A percentile compares a stretch with the other conserved stretches of the same genome.
Conservation (phyloP, 768 basidiomycete genomes). For the Aureoboletus auriporus region DNA sequence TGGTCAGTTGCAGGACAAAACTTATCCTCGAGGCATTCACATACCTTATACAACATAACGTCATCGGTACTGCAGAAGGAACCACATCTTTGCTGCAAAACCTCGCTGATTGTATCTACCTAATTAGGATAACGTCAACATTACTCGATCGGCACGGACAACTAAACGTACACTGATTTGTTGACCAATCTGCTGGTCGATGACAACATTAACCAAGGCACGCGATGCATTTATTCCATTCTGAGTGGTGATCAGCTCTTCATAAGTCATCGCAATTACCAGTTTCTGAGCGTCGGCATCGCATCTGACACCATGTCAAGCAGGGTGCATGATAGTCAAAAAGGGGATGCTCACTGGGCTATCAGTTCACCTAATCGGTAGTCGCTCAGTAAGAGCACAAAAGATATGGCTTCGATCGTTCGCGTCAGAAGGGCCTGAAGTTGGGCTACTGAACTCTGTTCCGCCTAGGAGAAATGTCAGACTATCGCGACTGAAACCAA, state of each 20-base stretch:
- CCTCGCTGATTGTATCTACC: conserved; percentile 97
- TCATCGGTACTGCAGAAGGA: conserved; percentile 98
- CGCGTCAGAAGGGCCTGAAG: conserved; percentile 71
- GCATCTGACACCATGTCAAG: conserved; percentile 46
- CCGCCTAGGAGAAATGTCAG: conserved; percentile 48
- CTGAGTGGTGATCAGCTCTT: conserved; percentile 80
- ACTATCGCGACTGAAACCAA: background rate
- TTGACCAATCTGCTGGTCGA: conserved; percentile 96
- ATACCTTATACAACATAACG: conserved; percentile 93
- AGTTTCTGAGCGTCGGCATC: conserved; percentile 67
- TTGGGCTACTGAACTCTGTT: conserved; percentile 79
- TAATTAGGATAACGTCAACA: conserved; percentile 29
- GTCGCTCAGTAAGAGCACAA: conserved; percentile 87
- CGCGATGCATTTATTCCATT: conserved; percentile 86
- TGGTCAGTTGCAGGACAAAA: conserved; percentile 3
- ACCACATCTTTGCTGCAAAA: conserved; percentile 90
- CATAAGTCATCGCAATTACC: conserved; percentile 71
- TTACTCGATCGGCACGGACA: background rate
- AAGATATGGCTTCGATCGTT: conserved; percentile 92
- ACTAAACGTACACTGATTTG: conserved; percentile 75
- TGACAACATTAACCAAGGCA: conserved; percentile 89
- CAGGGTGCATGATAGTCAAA: background rate
- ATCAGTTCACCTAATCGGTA: conserved; percentile 86
- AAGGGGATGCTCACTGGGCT: conserved; percentile 52
- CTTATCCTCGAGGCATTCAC: conserved; percentile 10